Percentiles rank a stretch among this genome's conserved stretches.
These are phyloP conservation scores for Mitragyna speciosa DNA, from an alignment of 257 asterid genomes.

Conservation along the genomic window DNA sequence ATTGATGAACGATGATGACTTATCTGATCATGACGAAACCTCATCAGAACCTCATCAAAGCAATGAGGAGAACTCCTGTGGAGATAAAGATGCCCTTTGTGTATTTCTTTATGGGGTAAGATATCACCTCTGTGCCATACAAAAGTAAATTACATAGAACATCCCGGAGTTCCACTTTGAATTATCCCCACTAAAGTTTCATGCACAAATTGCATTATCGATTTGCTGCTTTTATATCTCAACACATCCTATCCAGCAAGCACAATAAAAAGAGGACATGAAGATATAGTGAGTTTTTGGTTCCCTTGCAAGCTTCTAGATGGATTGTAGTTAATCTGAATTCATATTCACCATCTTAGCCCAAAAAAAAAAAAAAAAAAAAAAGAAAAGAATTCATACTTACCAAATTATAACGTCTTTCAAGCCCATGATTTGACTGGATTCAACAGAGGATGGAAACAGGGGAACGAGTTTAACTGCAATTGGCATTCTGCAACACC, in stretches of 20 bases:
- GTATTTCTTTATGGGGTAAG: slow-evolving; percentile 96
- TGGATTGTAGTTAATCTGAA: neutral
- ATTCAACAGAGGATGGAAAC: neutral
- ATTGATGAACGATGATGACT: slow-evolving; percentile 22
- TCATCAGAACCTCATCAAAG: slow-evolving; percentile 15
- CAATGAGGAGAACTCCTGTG: slow-evolving; percentile 30
- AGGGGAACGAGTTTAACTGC: neutral
- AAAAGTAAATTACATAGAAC: neutral
- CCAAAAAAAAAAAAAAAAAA: too few species aligned
- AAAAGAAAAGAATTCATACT: neutral
- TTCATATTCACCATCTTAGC: neutral
- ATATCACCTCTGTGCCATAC: neutral
- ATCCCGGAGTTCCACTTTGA: neutral
- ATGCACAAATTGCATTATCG: neutral
- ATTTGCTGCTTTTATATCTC: neutral
- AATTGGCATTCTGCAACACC: neutral
- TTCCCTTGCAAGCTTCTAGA: neutral
- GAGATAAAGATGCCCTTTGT: slow-evolving; percentile 49
- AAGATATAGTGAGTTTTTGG: neutral
- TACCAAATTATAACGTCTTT: neutral
- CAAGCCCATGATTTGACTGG: neutral
- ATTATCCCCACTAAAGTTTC: neutral
- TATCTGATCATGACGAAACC: slow-evolving; percentile 21
- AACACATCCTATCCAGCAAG: neutral
- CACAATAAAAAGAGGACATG: neutral